These are phyloP conservation scores for Lasiosphaeria ovina DNA, from an alignment of 495 filamentous ascomycete species.

Conservation along the genomic window DNA sequence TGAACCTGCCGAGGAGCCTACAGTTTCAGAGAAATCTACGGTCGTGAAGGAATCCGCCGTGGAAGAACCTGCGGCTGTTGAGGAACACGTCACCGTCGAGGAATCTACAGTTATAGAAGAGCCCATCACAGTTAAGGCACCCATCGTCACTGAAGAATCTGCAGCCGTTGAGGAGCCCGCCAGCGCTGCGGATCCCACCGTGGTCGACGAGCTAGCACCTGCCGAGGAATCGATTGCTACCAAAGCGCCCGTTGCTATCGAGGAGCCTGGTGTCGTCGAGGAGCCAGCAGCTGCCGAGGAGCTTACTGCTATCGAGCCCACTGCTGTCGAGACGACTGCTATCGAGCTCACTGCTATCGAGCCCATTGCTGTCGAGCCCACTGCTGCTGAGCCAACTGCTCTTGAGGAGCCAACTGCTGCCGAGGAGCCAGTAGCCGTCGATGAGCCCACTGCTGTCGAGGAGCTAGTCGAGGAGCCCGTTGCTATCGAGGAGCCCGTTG, in stretches of 20 bases:
- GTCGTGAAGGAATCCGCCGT: conserved; percentile 5
- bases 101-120: conserved; percentile 11
- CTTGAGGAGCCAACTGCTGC: conserved; percentile 8
- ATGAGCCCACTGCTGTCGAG: conserved; percentile 12
- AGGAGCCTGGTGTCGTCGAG: not conserved
- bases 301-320: not conserved
- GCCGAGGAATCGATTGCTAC: conserved; percentile 11
- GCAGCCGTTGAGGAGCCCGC: conserved; percentile 8
- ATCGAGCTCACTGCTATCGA: conserved; percentile 12
- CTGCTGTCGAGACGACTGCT: not conserved
- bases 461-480: not conserved
- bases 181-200: not conserved
- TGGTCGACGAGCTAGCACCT: not conserved
- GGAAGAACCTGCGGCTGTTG: conserved; percentile 9
- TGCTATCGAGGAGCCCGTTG: not conserved
- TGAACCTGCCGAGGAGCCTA: conserved; percentile 9
- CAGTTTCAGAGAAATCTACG: conserved; percentile 10
- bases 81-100: conserved; percentile 13
- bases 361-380: conserved; percentile 1
- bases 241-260: conserved; percentile 6
- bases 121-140: conserved; percentile 1
- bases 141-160: conserved; percentile 8
- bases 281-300: conserved; percentile 6
- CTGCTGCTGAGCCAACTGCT: conserved; percentile 8
- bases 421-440: conserved; percentile 5